Percentiles rank a stretch among this genome's conserved stretches.
Conservation (phyloP, 2,329 filamentous ascomycete genomes). For the Eutypa lata region DNA sequence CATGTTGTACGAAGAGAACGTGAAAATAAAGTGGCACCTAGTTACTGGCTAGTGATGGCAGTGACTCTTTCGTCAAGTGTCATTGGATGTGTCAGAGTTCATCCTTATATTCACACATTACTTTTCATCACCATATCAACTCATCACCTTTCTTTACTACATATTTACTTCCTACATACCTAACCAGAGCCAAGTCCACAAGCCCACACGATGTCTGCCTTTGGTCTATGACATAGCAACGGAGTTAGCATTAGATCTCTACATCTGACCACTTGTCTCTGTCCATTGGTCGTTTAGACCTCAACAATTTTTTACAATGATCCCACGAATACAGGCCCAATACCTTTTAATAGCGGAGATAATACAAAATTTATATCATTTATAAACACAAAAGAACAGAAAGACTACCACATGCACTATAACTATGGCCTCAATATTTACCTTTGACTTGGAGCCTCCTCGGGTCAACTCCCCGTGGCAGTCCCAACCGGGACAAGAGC, state of each 20-base stretch:
- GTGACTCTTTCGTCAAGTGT: not conserved
- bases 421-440: slow-evolving; percentile 90
- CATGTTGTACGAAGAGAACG: no score
- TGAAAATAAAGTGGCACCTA: no score
- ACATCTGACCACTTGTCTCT: slow-evolving; percentile 3
- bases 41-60: not conserved
- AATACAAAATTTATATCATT: slow-evolving; percentile 9
- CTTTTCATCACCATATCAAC: not conserved
- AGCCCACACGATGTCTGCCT: not conserved
- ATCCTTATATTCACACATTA: not conserved
- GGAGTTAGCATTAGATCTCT: not conserved
- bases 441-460: slow-evolving; percentile 84
- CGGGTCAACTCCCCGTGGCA: slow-evolving; percentile 90
- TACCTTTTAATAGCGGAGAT: not conserved
- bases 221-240: not conserved
- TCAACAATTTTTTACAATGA: slow-evolving; percentile 36
- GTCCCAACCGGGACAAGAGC: slow-evolving; percentile 65
- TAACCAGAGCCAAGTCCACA: not conserved
- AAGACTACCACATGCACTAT: not conserved
- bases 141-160: not conserved
- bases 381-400: slow-evolving; percentile 11
- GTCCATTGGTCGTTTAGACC: slow-evolving; percentile 10
- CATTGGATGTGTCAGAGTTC: not conserved
- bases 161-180: not conserved
- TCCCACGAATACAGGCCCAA: slow-evolving; percentile 31